Evolutionary conservation across 345 rosid genomes (phyloP), one percentile per base, ranked within the genome.

Genomic region (Conringia planisiliqua): DNA sequence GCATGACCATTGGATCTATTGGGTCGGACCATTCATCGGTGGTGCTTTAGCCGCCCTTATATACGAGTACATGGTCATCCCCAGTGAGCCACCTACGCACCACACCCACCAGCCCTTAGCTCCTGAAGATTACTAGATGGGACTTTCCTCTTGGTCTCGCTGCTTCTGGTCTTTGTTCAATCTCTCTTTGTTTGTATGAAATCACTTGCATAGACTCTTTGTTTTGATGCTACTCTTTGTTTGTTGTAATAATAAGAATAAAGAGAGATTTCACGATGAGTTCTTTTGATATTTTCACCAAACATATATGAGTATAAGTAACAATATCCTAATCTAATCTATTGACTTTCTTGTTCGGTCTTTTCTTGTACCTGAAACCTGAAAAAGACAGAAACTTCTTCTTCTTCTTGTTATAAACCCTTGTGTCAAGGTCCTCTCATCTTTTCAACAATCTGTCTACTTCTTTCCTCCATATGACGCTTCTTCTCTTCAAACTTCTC

Each of bases 401-500:
- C 26, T 51, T 7, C 6, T 4, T 35, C 62, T 40, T 63, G 26
- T 4, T 40, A 0, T 10, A 35, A 5, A 43, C 11, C 10, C 6
- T 3, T 40, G 26, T 61, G 44, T 55, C 9, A 67, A 4, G 87
- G 86, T 27, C 83, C 93, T 75, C 93, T 85, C 97, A 94, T 90
- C 82, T 88, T 94, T 76, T 91, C 97, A 62, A 88, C 97, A 40
- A 94, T 80, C 75, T 80, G 80, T 81, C 91, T 85, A 55, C 92
- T 66, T 78, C 77, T 91, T 61, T 89, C 96, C 82, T 94, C 98
- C 7, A 94, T 79, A 43, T 85, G 86, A 56, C 97, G 93, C 80
- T 90, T 86, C 83, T 86, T 86, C 83, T 93, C 97, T 74, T 91
- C 99, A 0, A 94, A 59, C 83, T 89, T 94, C 78, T 91, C 99